phyloP scores from a whole-genome alignment of 192 early-diverging fungal genomes.

The Mortierella antarctica region DNA sequence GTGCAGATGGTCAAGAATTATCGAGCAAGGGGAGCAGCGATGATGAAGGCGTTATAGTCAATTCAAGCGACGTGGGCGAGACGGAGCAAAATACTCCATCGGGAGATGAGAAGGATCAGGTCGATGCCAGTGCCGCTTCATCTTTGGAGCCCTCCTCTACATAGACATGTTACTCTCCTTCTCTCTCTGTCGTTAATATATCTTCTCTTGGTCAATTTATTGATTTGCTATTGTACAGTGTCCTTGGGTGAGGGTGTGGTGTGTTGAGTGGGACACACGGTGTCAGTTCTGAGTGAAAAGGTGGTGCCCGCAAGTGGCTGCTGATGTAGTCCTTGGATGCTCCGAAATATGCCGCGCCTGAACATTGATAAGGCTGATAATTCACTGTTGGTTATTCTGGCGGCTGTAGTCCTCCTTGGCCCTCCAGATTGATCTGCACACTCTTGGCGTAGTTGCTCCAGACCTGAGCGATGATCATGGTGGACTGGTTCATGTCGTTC shows the following conservation, averaged over 20 bases:
- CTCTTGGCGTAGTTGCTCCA: conserved; percentile 48
- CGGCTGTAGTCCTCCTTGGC: conserved; percentile 34
- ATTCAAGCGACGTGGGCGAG: conserved; percentile 6
- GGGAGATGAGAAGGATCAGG: neutral
- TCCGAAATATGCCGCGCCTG: too few species aligned
- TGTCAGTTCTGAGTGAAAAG: too few species aligned
- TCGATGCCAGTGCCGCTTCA: neutral
- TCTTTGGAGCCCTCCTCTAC: too few species aligned
- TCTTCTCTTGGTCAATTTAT: too few species aligned
- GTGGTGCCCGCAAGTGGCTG: too few species aligned
- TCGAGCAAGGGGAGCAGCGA: conserved; percentile 29
- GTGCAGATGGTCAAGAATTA: neutral
- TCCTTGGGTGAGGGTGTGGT: too few species aligned
- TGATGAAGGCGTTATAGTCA: conserved; percentile 33
- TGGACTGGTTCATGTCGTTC: conserved; percentile 35
- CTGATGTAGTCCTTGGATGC: too few species aligned
- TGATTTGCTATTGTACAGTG: too few species aligned
- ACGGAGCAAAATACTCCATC: neutral
- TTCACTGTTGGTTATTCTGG: conserved; percentile 9
- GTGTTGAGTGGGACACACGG: too few species aligned
- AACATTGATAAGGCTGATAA: too few species aligned
- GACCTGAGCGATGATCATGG: conserved; percentile 28
- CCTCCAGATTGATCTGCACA: conserved; percentile 43
- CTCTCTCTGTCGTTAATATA: too few species aligned
- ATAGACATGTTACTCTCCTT: too few species aligned